Evolutionary conservation across 2,329 filamentous ascomycete species (phyloP).

Genomic region (Phaeosphaeria sp.): DNA sequence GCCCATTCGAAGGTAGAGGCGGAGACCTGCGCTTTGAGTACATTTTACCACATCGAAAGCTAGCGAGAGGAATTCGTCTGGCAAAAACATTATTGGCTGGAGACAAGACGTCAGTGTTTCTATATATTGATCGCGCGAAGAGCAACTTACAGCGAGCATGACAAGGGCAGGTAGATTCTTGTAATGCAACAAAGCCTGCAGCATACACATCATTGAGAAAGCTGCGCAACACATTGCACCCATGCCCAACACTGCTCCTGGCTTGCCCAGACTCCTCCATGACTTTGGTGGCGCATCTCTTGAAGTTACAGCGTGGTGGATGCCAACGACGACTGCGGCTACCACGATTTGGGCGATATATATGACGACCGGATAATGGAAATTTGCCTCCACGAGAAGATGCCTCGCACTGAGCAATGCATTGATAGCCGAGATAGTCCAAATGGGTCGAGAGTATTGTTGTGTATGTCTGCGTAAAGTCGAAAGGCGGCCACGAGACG

Average conservation of each 20-base stretch:
- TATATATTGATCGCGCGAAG: background rate
- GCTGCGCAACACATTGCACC: slow-evolving; percentile 18
- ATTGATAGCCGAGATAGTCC: slow-evolving; percentile 22
- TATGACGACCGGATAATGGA: slow-evolving; percentile 31
- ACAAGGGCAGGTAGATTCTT: slow-evolving; percentile 38
- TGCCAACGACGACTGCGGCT: slow-evolving; percentile 7
- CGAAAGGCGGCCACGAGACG: background rate
- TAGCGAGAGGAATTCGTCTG: slow-evolving; percentile 19
- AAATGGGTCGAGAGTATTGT: slow-evolving; percentile 6
- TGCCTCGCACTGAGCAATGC: slow-evolving; percentile 29
- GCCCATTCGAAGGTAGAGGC: slow-evolving; percentile 17
- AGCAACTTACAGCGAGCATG: slow-evolving; percentile 38
- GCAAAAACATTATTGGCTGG: slow-evolving; percentile 25
- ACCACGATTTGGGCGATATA: slow-evolving; percentile 19
- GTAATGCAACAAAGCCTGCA: slow-evolving; percentile 41
- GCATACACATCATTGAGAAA: slow-evolving; percentile 27
- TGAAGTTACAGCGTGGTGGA: background rate
- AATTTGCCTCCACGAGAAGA: slow-evolving; percentile 30
- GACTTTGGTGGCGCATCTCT: background rate
- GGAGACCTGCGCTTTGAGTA: background rate
- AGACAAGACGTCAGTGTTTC: background rate
- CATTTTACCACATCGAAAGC: background rate
- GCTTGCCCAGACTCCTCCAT: background rate
- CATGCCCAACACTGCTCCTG: slow-evolving; percentile 6
- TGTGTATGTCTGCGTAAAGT: background rate